These are phyloP conservation scores for Solanum pimpinellifolium DNA, from an alignment of 257 asterid genomes.

Conservation along the genomic window DNA sequence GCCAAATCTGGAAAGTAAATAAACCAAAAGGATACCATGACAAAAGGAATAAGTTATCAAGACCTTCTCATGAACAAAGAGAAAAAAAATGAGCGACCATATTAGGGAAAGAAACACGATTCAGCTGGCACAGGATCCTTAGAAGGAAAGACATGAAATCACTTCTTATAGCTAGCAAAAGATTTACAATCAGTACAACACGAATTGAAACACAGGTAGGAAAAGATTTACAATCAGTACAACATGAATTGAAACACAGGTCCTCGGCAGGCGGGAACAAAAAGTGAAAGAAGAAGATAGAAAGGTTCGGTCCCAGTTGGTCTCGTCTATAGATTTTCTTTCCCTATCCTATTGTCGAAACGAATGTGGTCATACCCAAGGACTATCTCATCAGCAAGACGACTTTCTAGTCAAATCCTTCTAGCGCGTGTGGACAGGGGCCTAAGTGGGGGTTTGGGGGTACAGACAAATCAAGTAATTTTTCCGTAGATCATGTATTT, in stretches of 20 bases:
- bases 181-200: not conserved
- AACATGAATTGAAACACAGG: too few species aligned
- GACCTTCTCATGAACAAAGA: not conserved
- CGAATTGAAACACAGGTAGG: not conserved
- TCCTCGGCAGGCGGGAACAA: too few species aligned
- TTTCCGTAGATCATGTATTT: not conserved
- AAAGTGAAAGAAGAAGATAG: too few species aligned
- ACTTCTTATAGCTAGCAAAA: not conserved
- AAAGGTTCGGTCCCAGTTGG: too few species aligned
- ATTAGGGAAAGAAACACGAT: not conserved
- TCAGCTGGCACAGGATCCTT: not conserved
- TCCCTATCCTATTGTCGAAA: too few species aligned
- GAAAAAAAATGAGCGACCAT: not conserved
- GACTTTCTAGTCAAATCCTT: too few species aligned
- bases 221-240: not conserved
- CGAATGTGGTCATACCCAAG: too few species aligned
- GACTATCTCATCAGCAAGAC: too few species aligned
- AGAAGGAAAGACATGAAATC: not conserved
- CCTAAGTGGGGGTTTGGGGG: not conserved
- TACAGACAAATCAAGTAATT: not conserved
- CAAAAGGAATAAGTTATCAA: not conserved
- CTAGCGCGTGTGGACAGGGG: not conserved
- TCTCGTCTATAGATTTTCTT: too few species aligned
- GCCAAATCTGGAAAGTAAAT: not conserved
- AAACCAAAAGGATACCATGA: not conserved